A percentile compares a stretch with the other conserved stretches of the same genome.
Conservation (phyloP, 1,284 basidiomycete genomes). For the Moesziomyces parantarcticus region DNA sequence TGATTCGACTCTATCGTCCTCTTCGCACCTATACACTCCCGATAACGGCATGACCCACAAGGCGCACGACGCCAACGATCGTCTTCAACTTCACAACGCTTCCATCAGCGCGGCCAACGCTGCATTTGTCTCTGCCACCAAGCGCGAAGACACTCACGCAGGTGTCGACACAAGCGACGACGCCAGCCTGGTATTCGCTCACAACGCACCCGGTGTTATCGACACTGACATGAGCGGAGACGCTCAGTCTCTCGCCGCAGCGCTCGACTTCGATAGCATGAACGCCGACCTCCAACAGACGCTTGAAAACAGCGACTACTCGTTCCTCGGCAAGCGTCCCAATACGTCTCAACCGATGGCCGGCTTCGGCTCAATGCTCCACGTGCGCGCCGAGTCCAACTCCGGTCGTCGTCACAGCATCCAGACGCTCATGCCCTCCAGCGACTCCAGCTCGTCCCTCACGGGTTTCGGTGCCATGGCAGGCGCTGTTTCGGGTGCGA, state of each 20-base stretch:
- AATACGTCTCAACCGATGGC: slow-evolving; percentile 14
- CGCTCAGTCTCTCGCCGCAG: slow-evolving; percentile 32
- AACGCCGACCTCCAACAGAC: slow-evolving; percentile 29
- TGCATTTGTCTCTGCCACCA: slow-evolving; percentile 44
- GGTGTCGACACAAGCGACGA: slow-evolving; percentile 11
- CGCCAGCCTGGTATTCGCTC: slow-evolving; percentile 23
- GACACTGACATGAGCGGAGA: slow-evolving; percentile 37
- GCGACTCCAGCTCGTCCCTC: slow-evolving; percentile 32
- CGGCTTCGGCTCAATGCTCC: slow-evolving; percentile 20
- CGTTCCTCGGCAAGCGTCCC: slow-evolving; percentile 36
- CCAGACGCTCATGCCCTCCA: slow-evolving; percentile 48
- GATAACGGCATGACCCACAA: slow-evolving; percentile 28
- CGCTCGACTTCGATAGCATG: slow-evolving; percentile 46
- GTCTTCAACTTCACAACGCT: slow-evolving; percentile 29
- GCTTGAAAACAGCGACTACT: slow-evolving; percentile 11
- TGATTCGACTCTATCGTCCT: slow-evolving; percentile 43
- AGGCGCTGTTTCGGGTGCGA: slow-evolving; percentile 14
- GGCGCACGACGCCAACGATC: slow-evolving; percentile 15
- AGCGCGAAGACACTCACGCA: slow-evolving; percentile 17
- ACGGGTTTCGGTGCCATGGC: slow-evolving; percentile 20
- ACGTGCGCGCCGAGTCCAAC: slow-evolving; percentile 34
- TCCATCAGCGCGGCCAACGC: slow-evolving; percentile 50
- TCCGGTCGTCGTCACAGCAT: slow-evolving; percentile 58
- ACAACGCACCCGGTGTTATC: slow-evolving; percentile 13
- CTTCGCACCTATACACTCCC: slow-evolving; percentile 50